Percentiles rank a stretch among this genome's conserved stretches.
Conservation (phyloP, 2,329 filamentous ascomycete genomes). For the Calonectria fujianensis region DNA sequence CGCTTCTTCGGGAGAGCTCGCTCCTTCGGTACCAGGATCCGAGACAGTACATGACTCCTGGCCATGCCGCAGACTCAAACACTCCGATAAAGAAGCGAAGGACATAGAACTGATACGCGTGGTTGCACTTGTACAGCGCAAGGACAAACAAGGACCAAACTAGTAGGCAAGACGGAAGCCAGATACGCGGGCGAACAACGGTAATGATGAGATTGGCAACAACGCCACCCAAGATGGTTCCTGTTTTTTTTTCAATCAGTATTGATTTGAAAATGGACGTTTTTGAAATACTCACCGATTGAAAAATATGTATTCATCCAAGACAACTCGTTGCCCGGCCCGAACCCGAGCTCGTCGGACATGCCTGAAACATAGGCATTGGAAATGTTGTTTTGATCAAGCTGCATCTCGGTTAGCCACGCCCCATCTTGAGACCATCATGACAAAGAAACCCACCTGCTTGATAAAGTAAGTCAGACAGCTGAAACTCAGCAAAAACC, state of each 20-base stretch:
- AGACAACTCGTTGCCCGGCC: constrained; percentile 62
- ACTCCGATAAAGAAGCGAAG: constrained; percentile 73
- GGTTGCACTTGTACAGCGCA: constrained; percentile 62
- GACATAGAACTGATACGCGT: constrained; percentile 63
- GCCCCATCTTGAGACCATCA: neutral
- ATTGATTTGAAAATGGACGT: neutral
- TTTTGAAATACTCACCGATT: constrained; percentile 57
- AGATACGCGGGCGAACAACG: constrained; percentile 64
- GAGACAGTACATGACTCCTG: constrained; percentile 72
- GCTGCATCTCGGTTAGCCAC: constrained; percentile 46
- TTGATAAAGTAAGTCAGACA: constrained; percentile 70
- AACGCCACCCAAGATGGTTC: constrained; percentile 65
- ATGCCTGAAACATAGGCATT: constrained; percentile 71
- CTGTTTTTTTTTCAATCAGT: constrained; percentile 18
- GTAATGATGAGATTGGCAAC: constrained; percentile 67
- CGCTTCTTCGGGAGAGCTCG: constrained; percentile 74
- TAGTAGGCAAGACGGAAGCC: constrained; percentile 62
- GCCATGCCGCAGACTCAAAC: constrained; percentile 73
- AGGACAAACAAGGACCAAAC: constrained; percentile 64
- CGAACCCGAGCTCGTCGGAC: constrained; percentile 67
- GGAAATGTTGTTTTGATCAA: constrained; percentile 67
- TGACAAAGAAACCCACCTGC: constrained; percentile 41
- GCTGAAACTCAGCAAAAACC: constrained; percentile 62
- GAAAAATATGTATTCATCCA: constrained; percentile 69
- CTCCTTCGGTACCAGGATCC: constrained; percentile 76